Evolutionary conservation across 208 protist genomes (phyloP), one percentile per base, ranked within the genome.

Genomic region (Acanthamoeba healyi): DNA sequence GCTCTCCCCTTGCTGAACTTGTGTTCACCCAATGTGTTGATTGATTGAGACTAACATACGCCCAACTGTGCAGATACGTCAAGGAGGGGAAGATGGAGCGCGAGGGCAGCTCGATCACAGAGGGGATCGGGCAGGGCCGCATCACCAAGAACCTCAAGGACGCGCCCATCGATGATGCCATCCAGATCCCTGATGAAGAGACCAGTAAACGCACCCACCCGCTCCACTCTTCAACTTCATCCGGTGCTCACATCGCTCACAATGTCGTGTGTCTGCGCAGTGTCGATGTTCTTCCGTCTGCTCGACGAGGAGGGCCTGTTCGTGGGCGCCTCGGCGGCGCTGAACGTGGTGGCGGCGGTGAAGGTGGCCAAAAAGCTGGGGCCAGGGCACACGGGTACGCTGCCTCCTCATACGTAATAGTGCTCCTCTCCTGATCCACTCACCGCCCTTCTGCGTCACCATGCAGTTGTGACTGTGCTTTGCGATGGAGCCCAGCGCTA

Each of bases 41-140:
- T 10, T 36, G 94, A 36, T 70, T 87, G 15, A 51, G 0, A 65
- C 1, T 32, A n/a, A 44, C 38, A 34, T 54, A 91, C n/a, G 44
- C 2, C 12, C 86, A 86, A 4, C 51, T 94, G 0, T 61, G 7
- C 61, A 67, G 74, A 36, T 94, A 77, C 29, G 15, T 95, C 29
- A 74, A 94, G 34, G 82, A 38, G 32, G 87, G 81, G 3, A 94
- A 61, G 70, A n/a, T 74, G 32, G 90, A 87, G 42, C 67, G 67
- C 17, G 42, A 40, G 56, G 54, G 74, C 26, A 84, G 84, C 38
- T 95, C 84, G 19, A 95, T 95, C 24, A 96, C 89, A 32, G 94
- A 96, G 91, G 96, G 96, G 44, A 97, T 97, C 40, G 96, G 96
- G 12, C 95, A 96, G 72, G 95, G 95, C 29, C 90, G 96, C 17